These are phyloP conservation scores for Isabelozyma rhagii DNA, from an alignment of 805 yeast species.

Conservation along the genomic window DNA sequence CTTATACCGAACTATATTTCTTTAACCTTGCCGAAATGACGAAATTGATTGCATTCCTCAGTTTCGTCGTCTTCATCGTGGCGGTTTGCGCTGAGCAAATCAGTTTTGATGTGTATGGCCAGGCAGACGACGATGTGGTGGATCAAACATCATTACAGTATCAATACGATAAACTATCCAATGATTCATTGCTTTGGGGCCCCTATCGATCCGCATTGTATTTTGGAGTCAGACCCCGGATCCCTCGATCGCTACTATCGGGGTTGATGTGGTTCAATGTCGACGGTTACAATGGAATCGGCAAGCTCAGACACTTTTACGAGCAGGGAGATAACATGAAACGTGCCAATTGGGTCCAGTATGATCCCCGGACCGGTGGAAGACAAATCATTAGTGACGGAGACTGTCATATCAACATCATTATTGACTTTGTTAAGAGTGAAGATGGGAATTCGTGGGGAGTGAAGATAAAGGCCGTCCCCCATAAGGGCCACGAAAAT, in stretches of 20 bases:
- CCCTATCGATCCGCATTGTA: conserved; percentile 87
- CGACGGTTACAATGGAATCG: conserved; percentile 52
- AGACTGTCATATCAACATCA: conserved; percentile 58
- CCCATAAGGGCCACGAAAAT: conserved; percentile 47
- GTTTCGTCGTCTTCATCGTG: not conserved
- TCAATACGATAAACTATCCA: conserved; percentile 14
- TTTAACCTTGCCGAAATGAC: too few relatives aligned
- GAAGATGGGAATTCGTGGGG: conserved; percentile 79
- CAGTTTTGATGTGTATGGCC: conserved; percentile 41
- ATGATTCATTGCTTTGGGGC: conserved; percentile 63
- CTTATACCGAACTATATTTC: too few relatives aligned
- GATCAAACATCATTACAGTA: conserved; percentile 27
- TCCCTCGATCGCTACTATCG: conserved; percentile 69
- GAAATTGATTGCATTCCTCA: too few relatives aligned
- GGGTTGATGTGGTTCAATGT: conserved; percentile 89
- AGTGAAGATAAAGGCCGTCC: conserved; percentile 62
- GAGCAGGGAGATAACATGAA: conserved; percentile 68
- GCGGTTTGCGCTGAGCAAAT: conserved; percentile 9
- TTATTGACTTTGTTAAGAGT: conserved; percentile 73
- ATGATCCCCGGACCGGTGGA: conserved; percentile 89
- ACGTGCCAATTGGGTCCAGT: conserved; percentile 80
- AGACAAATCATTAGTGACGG: conserved; percentile 68
- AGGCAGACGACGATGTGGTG: conserved; percentile 53
- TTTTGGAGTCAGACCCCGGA: conserved; percentile 78
- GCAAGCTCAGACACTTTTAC: conserved; percentile 66